Percentiles rank a stretch among this genome's conserved stretches.
phyloP scores from a whole-genome alignment of 2,329 filamentous ascomycete species.

The Peltaster fructicola region DNA sequence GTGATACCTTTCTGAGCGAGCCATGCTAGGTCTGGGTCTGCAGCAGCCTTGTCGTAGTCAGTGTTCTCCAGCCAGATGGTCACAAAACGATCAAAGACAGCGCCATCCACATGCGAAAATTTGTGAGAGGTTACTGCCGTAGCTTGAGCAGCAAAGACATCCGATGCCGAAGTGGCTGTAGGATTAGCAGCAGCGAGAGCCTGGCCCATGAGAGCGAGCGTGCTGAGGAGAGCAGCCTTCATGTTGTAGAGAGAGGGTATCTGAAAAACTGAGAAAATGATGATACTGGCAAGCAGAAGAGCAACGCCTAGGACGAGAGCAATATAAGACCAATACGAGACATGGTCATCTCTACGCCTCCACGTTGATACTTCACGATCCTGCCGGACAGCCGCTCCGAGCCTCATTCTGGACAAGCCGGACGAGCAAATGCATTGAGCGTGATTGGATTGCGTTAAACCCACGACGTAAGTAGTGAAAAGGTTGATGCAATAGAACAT shows the following conservation, averaged over 20 bases:
- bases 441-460: too few species aligned
- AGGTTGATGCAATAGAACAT: too few species aligned
- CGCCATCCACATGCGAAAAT: conserved; percentile 47
- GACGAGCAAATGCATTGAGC: too few species aligned
- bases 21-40: conserved; percentile 42
- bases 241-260: conserved; percentile 2
- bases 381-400: too few species aligned
- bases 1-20: conserved; percentile 40
- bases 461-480: too few species aligned
- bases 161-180: conserved; percentile 34
- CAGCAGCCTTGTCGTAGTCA: conserved; percentile 44
- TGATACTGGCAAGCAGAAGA: too few species aligned
- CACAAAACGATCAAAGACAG: conserved; percentile 54
- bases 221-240: conserved; percentile 9
- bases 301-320: too few species aligned
- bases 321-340: too few species aligned
- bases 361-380: too few species aligned
- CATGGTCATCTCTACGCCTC: too few species aligned
- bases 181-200: conserved; percentile 14
- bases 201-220: conserved; percentile 14
- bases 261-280: too few species aligned
- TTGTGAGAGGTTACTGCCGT: conserved; percentile 44
- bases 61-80: conserved; percentile 68
- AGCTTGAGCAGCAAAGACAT: conserved; percentile 39
- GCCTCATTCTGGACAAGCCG: too few species aligned